A percentile compares a stretch with the other conserved stretches of the same genome.
Conservation (phyloP, 2,329 filamentous ascomycete species). For the Daldinia eschscholtzii region DNA sequence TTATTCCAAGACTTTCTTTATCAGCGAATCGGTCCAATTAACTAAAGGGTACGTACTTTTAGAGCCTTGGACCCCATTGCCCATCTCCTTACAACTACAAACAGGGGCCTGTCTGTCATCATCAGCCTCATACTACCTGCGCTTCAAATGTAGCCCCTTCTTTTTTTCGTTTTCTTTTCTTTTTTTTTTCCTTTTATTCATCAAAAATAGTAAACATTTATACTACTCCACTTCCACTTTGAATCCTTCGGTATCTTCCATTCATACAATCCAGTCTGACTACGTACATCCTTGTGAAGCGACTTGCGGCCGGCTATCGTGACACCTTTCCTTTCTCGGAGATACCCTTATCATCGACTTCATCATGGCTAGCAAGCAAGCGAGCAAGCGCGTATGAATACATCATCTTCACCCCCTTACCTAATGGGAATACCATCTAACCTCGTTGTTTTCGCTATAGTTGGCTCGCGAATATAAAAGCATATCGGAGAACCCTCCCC, state of each 20-base stretch:
- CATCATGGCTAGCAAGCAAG: conserved; percentile 77
- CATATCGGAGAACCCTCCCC: conserved; percentile 80
- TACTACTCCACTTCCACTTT: not conserved
- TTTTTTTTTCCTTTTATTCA: not conserved
- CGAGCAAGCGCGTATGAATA: conserved; percentile 74
- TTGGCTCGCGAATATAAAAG: conserved; percentile 73
- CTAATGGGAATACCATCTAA: conserved; percentile 22
- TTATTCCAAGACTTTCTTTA: not conserved
- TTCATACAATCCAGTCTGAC: conserved; percentile 1
- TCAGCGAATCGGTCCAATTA: not conserved
- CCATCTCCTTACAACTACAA: not conserved
- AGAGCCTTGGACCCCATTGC: conserved; percentile 9
- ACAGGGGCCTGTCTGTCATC: conserved; percentile 25
- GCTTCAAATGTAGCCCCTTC: conserved; percentile 16
- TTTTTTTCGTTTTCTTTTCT: conserved; percentile 19
- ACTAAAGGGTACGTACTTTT: not conserved
- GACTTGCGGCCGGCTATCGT: conserved; percentile 22
- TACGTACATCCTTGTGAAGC: conserved; percentile 3
- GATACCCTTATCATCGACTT: conserved; percentile 10
- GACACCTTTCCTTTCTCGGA: conserved; percentile 40
- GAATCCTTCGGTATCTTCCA: not conserved
- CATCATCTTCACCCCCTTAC: not conserved
- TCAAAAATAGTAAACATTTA: not conserved
- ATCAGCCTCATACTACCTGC: conserved; percentile 34
- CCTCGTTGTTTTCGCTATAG: conserved; percentile 53